These are phyloP conservation scores for Eucalyptus leucophloia DNA, from an alignment of 345 rosid genomes.

Conservation along the genomic window DNA sequence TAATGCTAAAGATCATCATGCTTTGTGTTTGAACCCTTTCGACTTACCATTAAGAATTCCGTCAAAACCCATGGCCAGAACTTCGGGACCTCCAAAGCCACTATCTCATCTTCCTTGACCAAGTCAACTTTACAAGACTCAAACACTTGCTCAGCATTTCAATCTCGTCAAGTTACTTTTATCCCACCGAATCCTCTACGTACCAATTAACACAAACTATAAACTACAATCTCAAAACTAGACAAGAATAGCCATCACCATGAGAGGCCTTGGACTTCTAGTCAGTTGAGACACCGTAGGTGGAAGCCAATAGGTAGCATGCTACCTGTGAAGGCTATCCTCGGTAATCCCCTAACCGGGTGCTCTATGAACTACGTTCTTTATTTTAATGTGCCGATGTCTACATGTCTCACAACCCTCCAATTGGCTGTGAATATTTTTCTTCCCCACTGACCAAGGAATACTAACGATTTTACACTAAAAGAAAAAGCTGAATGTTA, in stretches of 20 bases:
- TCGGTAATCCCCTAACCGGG: accelerated
- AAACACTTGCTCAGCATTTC: slow-evolving; percentile 17
- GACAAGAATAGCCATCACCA: not conserved
- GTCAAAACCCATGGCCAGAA: slow-evolving; percentile 36
- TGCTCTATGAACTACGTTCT: accelerated
- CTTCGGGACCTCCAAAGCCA: slow-evolving; percentile 57
- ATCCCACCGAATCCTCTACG: not conserved
- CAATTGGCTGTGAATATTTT: no score
- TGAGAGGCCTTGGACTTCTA: no score
- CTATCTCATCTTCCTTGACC: slow-evolving; percentile 59
- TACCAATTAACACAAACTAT: not conserved
- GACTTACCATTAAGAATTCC: slow-evolving; percentile 65
- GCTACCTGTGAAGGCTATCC: no score
- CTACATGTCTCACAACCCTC: no score
- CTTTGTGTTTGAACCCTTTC: slow-evolving; percentile 43
- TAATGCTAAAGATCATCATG: not conserved
- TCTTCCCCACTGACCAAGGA: no score
- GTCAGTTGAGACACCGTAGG: no score
- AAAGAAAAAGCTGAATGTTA: no score
- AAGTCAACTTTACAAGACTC: slow-evolving; percentile 35
- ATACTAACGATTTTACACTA: no score
- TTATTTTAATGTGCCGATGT: accelerated
- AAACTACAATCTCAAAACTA: not conserved
- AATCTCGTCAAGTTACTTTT: not conserved
- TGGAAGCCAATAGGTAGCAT: no score